Base-by-base conservation (phyloP, 345 rosid genomes). In the Citrus maxima region DNA sequence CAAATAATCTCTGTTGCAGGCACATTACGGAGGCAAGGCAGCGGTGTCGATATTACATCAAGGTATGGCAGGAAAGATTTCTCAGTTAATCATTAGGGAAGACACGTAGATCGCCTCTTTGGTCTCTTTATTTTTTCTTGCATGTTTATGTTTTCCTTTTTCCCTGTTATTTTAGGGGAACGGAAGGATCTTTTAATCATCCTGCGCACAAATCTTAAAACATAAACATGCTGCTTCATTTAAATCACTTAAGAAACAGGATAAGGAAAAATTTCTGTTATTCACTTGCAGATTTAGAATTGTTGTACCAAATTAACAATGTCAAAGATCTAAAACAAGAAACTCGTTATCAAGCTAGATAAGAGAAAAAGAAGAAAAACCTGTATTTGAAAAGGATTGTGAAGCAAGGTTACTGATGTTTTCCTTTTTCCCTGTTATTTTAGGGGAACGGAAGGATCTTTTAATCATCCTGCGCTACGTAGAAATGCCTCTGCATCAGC, bases 401-500 rank as follows among this genome's bases (percentile, higher is more conserved):
- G 86, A 79, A 14, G 85, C 84, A 54, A 94, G 82, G 77, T 73
- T 88, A 80, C 82, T 86, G 35, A 96, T 89, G 77, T 87, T 90
- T n/a, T n/a, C n/a, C n/a, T n/a, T n/a, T n/a, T n/a, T n/a, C n/a
- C n/a, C n/a, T n/a, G n/a, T n/a, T n/a, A n/a, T n/a, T n/a, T n/a
- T n/a, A n/a, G n/a, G n/a, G n/a, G n/a, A n/a, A n/a, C n/a, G n/a
- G n/a, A n/a, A n/a, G n/a, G n/a, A n/a, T n/a, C n/a, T n/a, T n/a
- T n/a, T n/a, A n/a, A n/a, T n/a, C n/a, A n/a, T n/a, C n/a, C n/a
- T n/a, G n/a, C 77, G 86, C 88, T 93, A 54, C 89, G 98, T 28
- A 85, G 97, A 70, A 90, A 92, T 84, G 87, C 92, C 46, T 96
- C 98, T 42, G 91, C 87, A 35, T 77, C 97, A 6, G 90, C 90